Evolutionary conservation across 2,329 filamentous ascomycete genomes (phyloP), one percentile per base, ranked within the genome.

Genomic region (Hypoxylon sp.): DNA sequence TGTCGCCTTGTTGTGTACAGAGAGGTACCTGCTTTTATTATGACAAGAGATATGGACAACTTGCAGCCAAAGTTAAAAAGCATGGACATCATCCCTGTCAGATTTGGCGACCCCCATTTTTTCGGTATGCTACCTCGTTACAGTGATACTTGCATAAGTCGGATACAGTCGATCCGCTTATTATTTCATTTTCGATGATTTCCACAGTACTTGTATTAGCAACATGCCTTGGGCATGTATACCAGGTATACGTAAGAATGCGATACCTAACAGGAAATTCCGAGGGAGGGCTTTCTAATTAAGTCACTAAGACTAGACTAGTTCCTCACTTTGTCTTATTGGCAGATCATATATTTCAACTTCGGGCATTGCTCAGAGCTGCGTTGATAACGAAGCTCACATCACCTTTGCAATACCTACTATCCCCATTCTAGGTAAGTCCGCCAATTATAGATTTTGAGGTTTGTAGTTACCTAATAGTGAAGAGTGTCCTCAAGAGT

Each of bases 41-140:
- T 25, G 41, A 55, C 39, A 12, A 30, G 45, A 41, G 60, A 61
- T 67, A 67, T 69, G 67, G 63, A 69, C 67, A 69, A 69, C 60
- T 69, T 69, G 67, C 63, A 67, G 30, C 46, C 41, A 51, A 47
- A 47, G 50, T 27, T 19, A 25, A 61, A 66, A 61, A 51, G 54
- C 52, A 56, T 51, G 46, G 32, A 43, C 27, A 37, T n/a, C 23
- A 63, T 54, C 61, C 61, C 43, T 64, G 61, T 59, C 34, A 23
- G 16, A 23, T 21, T 25, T 21, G 52, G 9, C 5, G 29, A 43
- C 52, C 39, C 52, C 37, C 9, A 3, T 53, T 34, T 46, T 32
- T 14, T 1, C 23, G 39, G 30, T 11, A 32, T 5, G 0, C 9
- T 16, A 6, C 41, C 41, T 39, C 53, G 37, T 32, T 54, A 54